Evolutionary conservation across 2,329 filamentous ascomycete genomes (phyloP), one percentile per base, ranked within the genome.

Genomic region (Pseudogymnoascus sp.): DNA sequence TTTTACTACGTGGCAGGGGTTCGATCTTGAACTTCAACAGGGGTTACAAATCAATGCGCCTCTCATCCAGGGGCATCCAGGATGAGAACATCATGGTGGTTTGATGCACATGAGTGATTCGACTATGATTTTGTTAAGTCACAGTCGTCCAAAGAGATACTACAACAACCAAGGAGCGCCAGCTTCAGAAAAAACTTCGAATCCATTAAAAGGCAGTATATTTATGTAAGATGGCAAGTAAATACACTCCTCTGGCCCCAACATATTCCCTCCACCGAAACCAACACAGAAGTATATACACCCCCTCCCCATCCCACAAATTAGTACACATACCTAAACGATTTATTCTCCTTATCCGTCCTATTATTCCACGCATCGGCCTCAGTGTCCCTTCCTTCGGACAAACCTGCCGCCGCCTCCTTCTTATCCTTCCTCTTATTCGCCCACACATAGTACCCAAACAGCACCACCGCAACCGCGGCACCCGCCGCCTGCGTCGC

Each of bases 291-390:
- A 34, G 50, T 36, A 56, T 56, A 56, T 21, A 56, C 25, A 44
- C n/a, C 28, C 14, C 18, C 12, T 23, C 31, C 18, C 11, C 34
- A 12, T 28, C 7, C 12, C 21, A 37, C 12, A 21, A 37, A 59
- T 64, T 72, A 79, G 53, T 79, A 79, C 0, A 75, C 75, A 68
- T 86, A 86, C 59, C 81, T 77, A 70, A 86, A 86, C 18, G 76
- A 78, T 68, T 77, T 78, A 68, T 87, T 86, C 73, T 86, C 79
- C 69, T 72, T 78, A 65, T 86, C 84, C 5, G 83, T 86, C 75
- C 82, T 71, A 23, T 78, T 77, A 38, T 73, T 74, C 79, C 76
- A 85, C 4, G 75, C 74, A 64, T 80, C 76, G 67, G 82, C 77
- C 16, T 69, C 72, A 63, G 76, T 70, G 7, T 37, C 18, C 18